Evolutionary conservation across 768 basidiomycete species (phyloP), one percentile per base, ranked within the genome.

Genomic region (Leccinum obscurum): DNA sequence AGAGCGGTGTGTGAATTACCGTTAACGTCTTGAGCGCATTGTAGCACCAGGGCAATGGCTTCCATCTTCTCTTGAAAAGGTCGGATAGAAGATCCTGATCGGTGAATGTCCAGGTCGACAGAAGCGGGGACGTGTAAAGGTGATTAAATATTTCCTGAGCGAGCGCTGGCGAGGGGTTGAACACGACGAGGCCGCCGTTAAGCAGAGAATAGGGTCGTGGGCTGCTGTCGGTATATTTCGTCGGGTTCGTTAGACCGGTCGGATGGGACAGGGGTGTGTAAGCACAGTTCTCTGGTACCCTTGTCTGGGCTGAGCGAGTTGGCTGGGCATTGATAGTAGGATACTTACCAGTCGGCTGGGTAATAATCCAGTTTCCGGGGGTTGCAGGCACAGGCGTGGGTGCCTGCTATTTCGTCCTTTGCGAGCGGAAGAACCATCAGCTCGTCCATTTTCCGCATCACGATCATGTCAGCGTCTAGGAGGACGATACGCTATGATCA

Each of bases 351-450:
- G 70, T 97, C 94, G 4, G 75, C 67, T 8, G 96, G 96, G 75
- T 99, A 99, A 72, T 95, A 92, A 3, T 80, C 62, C 20, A 96
- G 72, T 69, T 85, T 88, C 41, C 86, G 83, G 7, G 95, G 96
- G 74, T 99, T 99, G 77, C 96, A 99, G 4, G 94, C 87, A 69
- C 96, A 99, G 14, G 86, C 95, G 64, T 96, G 95, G 0, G 79
- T 83, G 1, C 94, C 95, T 6, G 93, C 95, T 59, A 98, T 95
- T 74, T 88, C 85, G 62, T 87, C 91, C 20, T 72, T 60, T 2
- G 80, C 81, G 5, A 96, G 76, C 32, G 77, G 69, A 17, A 84
- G 59, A 28, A 80, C 76, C 73, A 84, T 75, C 55, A 92, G 74
- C 50, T 88, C 85, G 75, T 96, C 95, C 87, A 96, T 93, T 69